Evolutionary conservation across 257 asterid species (phyloP).

Genomic region (Eucommia ulmoides): DNA sequence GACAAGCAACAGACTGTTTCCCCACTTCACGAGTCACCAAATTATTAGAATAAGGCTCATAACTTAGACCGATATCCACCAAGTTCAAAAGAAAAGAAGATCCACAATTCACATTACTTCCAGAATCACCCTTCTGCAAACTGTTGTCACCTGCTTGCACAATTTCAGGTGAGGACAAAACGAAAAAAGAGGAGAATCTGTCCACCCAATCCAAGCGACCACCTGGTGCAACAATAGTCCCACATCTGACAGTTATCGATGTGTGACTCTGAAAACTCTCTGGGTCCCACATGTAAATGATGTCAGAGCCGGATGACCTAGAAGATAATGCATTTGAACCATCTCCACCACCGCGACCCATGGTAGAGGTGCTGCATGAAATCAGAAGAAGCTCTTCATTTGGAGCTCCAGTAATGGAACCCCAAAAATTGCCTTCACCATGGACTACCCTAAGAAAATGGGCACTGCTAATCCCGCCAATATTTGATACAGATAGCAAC

Average conservation of each 20-base stretch:
- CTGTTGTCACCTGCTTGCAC: conserved; percentile 29
- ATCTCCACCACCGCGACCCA: conserved; percentile 94
- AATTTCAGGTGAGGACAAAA: conserved; percentile 36
- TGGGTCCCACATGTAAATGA: conserved; percentile 55
- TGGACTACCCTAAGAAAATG: conserved; percentile 62
- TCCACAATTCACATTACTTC: conserved; percentile 20
- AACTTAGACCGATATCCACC: conserved; percentile 77
- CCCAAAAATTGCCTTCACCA: conserved; percentile 77
- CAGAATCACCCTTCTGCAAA: conserved; percentile 21
- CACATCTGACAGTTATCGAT: conserved; percentile 54
- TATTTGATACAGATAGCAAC: conserved; percentile 57
- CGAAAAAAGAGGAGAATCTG: conserved; percentile 49
- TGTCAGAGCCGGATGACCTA: conserved; percentile 59
- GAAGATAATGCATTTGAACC: conserved; percentile 76
- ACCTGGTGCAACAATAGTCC: conserved; percentile 74
- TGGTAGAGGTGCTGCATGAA: conserved; percentile 57
- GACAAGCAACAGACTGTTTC: conserved; percentile 51
- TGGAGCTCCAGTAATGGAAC: conserved; percentile 50
- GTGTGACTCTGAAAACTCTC: conserved; percentile 38
- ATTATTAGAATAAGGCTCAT: conserved; percentile 54
- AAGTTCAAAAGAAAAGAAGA: conserved; percentile 74
- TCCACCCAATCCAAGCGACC: conserved; percentile 96
- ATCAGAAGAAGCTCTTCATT: conserved; percentile 62
- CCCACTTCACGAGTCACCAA: conserved; percentile 12
- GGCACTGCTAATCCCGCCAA: conserved; percentile 63